phyloP scores from a whole-genome alignment of 164 flowering plant genomes.

The Pachysandra terminalis region DNA sequence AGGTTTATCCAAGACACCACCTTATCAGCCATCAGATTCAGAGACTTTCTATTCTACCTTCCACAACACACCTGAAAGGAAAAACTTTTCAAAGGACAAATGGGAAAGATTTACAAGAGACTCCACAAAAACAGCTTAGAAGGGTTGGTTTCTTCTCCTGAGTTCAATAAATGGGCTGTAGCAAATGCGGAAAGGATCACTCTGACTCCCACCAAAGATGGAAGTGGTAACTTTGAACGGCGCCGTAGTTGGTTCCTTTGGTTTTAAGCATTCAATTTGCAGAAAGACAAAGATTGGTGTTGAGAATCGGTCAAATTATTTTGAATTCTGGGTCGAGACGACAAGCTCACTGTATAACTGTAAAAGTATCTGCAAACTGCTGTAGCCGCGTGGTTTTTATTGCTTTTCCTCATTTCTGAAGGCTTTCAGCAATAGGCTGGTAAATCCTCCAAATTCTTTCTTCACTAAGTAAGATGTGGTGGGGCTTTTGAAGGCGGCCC shows the following conservation, averaged over 20 bases:
- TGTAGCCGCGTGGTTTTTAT: too few relatives aligned
- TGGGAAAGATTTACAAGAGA: conserved; percentile 64
- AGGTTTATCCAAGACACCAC: conserved; percentile 25
- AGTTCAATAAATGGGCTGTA: conserved; percentile 74
- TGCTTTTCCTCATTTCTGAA: too few relatives aligned
- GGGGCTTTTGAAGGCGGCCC: too few relatives aligned
- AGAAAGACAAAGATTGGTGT: too few relatives aligned
- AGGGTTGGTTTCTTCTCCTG: conserved; percentile 81
- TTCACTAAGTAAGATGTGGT: too few relatives aligned
- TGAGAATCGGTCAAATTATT: too few relatives aligned
- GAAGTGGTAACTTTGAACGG: conserved; percentile 2
- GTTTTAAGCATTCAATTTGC: conserved; percentile 17
- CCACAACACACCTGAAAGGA: conserved; percentile 70
- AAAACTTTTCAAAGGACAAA: conserved; percentile 58
- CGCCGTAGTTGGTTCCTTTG: conserved; percentile 45
- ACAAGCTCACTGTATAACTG: too few relatives aligned
- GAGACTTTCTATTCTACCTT: conserved; percentile 59
- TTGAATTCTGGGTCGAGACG: too few relatives aligned
- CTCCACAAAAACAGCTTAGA: conserved; percentile 71
- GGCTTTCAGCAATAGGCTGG: too few relatives aligned
- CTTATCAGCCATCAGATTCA: conserved; percentile 25
- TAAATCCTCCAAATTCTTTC: too few relatives aligned
- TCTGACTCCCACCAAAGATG: conserved; percentile 41
- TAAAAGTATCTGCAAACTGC: too few relatives aligned
- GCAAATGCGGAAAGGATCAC: conserved; percentile 80